Evolutionary conservation across 805 yeast genomes (phyloP), one percentile per base, ranked within the genome.

Genomic region (Jamesozyma rosinii): DNA sequence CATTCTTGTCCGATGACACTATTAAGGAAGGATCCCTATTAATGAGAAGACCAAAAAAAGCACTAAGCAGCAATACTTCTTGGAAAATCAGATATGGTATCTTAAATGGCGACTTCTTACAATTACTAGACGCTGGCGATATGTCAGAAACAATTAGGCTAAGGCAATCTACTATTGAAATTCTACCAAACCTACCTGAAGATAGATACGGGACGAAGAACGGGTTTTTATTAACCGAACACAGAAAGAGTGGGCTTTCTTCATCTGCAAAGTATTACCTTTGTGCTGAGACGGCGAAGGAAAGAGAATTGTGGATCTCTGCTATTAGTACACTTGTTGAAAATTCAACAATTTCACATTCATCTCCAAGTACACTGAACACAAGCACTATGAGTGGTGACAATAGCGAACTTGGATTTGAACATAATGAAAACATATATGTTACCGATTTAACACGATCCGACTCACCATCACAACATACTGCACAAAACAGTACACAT

Each of bases 231-330:
- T 52, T 71, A 9, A 52, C 54, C 47, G 76, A 71, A 51, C 65
- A 62, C 29, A 67, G 67, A 47, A 68, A 69, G 46, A 49, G 59
- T 31, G 69, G 68, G 24, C 42, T 66, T 49, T 59, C 66, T 1
- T 51, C 57, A 31, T 46, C 54, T 24, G 74, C 75, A 1, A 78
- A 72, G 49, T 85, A 81, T 53, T 72, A 76, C 40, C 73, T 87
- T 42, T 85, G 94, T 61, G 82, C 92, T 2, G 95, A 88, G 58
- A 77, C 82, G 8, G 82, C 82, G 37, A 72, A 69, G 22, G 95
- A 87, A 55, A 71, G 90, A 44, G 89, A 82, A 53, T 66, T 66
- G 9, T 84, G 94, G 92, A 75, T 83, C 8, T 70, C 74, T 15
- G 67, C 67, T 0, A 51, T 74, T 14, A 59, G 70, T 27, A 66